Conservation (phyloP, 2,329 filamentous ascomycete species). For the Colletotrichum sp. region DNA sequence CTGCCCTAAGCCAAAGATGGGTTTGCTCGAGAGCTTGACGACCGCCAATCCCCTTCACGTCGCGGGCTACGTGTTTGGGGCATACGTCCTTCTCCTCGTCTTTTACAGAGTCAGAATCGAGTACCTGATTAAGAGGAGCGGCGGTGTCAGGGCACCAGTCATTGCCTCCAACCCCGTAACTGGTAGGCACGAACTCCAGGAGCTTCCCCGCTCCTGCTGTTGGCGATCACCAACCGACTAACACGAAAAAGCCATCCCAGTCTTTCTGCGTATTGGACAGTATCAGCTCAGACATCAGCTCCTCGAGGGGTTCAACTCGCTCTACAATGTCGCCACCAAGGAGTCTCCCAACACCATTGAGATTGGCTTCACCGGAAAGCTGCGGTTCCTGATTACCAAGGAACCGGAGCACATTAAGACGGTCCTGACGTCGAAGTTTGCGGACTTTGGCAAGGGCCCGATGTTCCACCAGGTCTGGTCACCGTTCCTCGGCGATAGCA, state of each 20-base stretch:
- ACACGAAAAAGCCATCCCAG: slow-evolving; percentile 5
- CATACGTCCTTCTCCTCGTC: not conserved
- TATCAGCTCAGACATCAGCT: slow-evolving; percentile 29
- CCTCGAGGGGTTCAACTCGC: slow-evolving; percentile 33
- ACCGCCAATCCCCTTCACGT: slow-evolving; percentile 6
- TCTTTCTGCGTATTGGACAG: slow-evolving; percentile 14
- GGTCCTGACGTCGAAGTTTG: slow-evolving; percentile 57
- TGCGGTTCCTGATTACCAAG: slow-evolving; percentile 49
- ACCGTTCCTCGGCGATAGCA: slow-evolving; percentile 59
- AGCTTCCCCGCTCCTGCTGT: not conserved
- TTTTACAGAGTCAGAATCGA: slow-evolving; percentile 2
- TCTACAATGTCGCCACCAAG: slow-evolving; percentile 32
- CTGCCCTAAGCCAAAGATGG: not conserved
- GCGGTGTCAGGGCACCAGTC: slow-evolving; percentile 20
- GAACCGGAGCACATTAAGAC: slow-evolving; percentile 57
- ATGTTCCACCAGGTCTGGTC: slow-evolving; percentile 47
- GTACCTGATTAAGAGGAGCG: slow-evolving; percentile 3
- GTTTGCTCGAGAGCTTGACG: slow-evolving; percentile 1
- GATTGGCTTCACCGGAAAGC: slow-evolving; percentile 33
- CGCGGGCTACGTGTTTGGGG: slow-evolving; percentile 3
- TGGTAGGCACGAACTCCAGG: not conserved
- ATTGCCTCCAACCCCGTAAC: slow-evolving; percentile 22
- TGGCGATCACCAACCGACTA: not conserved
- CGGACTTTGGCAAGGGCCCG: slow-evolving; percentile 55
- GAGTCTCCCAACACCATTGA: slow-evolving; percentile 41